These are phyloP conservation scores for Dichotomocladium elegans DNA, from an alignment of 371 early-diverging fungal species.

Conservation along the genomic window DNA sequence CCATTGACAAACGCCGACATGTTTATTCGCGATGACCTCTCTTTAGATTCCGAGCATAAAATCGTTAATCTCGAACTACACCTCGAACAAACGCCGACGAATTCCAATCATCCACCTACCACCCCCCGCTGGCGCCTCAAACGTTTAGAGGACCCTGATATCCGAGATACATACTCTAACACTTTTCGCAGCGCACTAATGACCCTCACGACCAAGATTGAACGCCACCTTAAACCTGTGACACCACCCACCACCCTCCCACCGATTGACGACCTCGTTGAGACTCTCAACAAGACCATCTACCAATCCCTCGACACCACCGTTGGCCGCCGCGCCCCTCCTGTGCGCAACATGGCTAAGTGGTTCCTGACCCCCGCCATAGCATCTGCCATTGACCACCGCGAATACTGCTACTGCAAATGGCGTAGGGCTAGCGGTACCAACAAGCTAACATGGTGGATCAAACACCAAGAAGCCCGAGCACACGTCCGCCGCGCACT, in stretches of 20 bases:
- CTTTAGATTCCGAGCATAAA: background rate
- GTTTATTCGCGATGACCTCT: background rate
- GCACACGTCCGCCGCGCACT: too few species aligned
- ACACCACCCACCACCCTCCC: background rate
- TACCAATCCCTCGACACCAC: background rate
- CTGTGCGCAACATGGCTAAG: background rate
- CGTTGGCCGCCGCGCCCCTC: background rate
- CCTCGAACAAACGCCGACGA: background rate
- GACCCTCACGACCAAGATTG: background rate
- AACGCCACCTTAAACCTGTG: background rate
- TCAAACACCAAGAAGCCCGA: too few species aligned
- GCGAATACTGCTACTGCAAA: too few species aligned
- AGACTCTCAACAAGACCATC: background rate
- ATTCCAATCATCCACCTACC: background rate
- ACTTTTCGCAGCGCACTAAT: background rate
- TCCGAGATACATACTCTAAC: background rate
- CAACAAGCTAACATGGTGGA: too few species aligned
- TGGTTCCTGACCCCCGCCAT: slow-evolving; percentile 11
- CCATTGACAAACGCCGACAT: background rate
- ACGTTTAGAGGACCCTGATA: background rate
- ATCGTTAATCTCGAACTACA: background rate
- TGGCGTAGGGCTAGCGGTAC: too few species aligned
- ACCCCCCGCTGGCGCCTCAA: background rate
- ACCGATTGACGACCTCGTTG: background rate
- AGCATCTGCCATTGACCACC: too few species aligned